Conservation (phyloP, 1,284 basidiomycete genomes). For the Cronartium quercuum region DNA sequence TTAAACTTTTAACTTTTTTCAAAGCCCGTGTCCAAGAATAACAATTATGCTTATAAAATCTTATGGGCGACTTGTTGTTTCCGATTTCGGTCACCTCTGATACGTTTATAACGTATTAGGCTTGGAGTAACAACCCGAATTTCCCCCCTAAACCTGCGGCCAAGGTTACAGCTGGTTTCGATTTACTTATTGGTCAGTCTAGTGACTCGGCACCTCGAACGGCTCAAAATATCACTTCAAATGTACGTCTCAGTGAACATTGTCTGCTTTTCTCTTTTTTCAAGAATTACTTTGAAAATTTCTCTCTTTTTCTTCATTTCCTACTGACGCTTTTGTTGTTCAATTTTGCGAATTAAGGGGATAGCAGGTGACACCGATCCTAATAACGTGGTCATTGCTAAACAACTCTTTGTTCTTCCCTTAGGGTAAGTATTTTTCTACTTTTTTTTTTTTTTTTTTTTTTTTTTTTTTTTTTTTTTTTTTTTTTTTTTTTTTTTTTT, state of each 20-base stretch:
- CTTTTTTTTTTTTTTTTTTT: background rate
- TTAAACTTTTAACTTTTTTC: background rate
- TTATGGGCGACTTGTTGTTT: background rate
- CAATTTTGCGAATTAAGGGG: constrained; percentile 3
- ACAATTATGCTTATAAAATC: background rate
- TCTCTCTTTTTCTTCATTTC: background rate
- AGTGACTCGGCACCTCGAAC: constrained; percentile 7
- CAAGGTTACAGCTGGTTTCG: constrained; percentile 26
- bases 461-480: background rate
- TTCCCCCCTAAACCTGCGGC: constrained; percentile 21
- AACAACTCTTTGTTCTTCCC: constrained; percentile 12
- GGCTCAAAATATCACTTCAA: constrained; percentile 34
- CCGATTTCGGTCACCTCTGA: background rate
- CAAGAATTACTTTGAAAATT: background rate
- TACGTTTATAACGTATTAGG: background rate
- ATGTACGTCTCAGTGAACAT: background rate
- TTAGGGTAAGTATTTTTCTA: constrained; percentile 16
- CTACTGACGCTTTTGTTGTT: background rate
- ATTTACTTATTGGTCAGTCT: constrained; percentile 32
- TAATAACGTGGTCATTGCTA: constrained; percentile 23
- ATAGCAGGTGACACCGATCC: constrained; percentile 17
- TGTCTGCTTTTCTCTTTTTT: background rate
- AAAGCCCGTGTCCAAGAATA: background rate
- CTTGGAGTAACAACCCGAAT: constrained; percentile 33
- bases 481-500: background rate